phyloP scores from a whole-genome alignment of 768 basidiomycete genomes.

The Sistotremastrum niveocremeum region DNA sequence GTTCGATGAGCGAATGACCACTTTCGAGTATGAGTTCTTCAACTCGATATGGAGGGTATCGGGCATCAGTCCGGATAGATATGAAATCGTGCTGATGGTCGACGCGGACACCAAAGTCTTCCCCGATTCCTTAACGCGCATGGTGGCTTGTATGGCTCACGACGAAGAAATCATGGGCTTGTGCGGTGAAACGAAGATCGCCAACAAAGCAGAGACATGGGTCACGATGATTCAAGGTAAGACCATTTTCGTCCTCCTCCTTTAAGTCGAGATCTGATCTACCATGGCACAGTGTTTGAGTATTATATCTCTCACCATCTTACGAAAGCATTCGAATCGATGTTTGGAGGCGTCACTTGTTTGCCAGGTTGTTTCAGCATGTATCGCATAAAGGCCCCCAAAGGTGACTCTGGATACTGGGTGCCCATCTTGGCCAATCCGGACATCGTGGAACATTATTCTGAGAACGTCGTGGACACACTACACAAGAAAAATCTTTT shows the following conservation, averaged over 20 bases:
- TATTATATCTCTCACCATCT: constrained; percentile 99
- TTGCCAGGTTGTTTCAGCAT: constrained; percentile 98
- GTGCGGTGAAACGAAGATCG: constrained; percentile 99
- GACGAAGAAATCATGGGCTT: constrained; percentile 98
- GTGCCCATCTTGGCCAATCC: constrained; percentile 98
- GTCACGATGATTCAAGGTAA: constrained; percentile 99
- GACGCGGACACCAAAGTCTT: constrained; percentile 99
- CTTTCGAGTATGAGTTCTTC: constrained; percentile 99
- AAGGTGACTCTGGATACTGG: constrained; percentile 92
- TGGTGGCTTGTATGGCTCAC: constrained; percentile 93
- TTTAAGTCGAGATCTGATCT: not conserved
- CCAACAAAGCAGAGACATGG: constrained; percentile 97
- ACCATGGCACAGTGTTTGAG: constrained; percentile 65
- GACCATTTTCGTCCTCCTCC: constrained; percentile 15
- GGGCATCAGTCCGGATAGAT: constrained; percentile 90
- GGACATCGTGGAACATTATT: constrained; percentile 97
- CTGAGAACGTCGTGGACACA: constrained; percentile 98
- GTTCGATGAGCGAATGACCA: constrained; percentile 99
- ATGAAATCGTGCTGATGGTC: constrained; percentile 90
- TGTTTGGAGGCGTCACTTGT: constrained; percentile 99
- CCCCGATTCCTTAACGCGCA: constrained; percentile 92
- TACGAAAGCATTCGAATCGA: constrained; percentile 98
- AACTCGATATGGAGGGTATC: constrained; percentile 94
- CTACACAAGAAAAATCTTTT: constrained; percentile 98
- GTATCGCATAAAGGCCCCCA: constrained; percentile 99